Base-by-base conservation (phyloP, 2,329 filamentous ascomycete species). In the Piedraia hortae region DNA sequence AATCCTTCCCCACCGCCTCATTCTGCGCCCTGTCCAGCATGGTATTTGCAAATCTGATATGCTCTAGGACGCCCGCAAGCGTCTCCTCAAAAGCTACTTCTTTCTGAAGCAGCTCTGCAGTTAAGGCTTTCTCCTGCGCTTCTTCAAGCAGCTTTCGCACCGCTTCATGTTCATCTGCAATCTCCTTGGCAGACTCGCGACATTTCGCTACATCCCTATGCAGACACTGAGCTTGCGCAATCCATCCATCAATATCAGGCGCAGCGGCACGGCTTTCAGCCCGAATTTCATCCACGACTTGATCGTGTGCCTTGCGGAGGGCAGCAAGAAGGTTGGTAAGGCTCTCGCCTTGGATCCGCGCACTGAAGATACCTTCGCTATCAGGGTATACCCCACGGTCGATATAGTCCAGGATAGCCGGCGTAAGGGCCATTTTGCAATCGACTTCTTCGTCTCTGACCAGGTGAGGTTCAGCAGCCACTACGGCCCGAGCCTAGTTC, bases 191-290 rank as follows among this genome's bases (percentile, higher is more conserved):
- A 16, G 78, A 66, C 9, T 62, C 58, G 36, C 75, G 69, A 12
- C 77, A 82, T 20, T 63, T 61, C 35, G 74, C 63, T 31, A 91
- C 82, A 39, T 91, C 82, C 29, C 68, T 61, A 42, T 89, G 75
- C 5, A 91, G 59, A 23, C 68, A 63, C 44, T 75, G 75, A 21
- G 80, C 77, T 43, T 85, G 75, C 22, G 56, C 50, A 25, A 88
- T 73, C 82, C 82, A 93, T 22, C 67, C 61, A 38, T 77, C 71
- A 22, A 90, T 70, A 36, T 88, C 71, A 17, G 67, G 61, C 25
- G 68, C 71, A 10, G 66, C 71, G 32, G 77, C 65, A 38, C 65
- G 61, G 44, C 80, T 88, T 29, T 85, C 62, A 11, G 52, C 45
- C 31, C 67, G 69, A 26, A 93, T 70, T 35, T 88, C 67, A 27